phyloP scores from a whole-genome alignment of 192 early-diverging fungal species.

The Linnemannia hyalina region DNA sequence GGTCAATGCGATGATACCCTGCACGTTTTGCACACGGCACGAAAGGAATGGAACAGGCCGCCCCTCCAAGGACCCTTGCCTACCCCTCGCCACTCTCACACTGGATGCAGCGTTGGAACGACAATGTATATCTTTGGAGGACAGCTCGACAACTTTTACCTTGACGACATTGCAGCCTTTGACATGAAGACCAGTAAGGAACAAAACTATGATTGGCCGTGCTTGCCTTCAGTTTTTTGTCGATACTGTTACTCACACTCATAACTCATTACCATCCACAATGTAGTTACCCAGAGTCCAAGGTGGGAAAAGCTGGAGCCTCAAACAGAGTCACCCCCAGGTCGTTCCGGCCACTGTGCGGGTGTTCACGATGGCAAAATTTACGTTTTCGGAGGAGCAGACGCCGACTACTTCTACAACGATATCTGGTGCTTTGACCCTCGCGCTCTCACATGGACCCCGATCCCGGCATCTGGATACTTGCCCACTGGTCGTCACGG shows the following conservation, averaged over 20 bases:
- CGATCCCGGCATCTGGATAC: constrained; percentile 60
- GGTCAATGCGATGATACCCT: constrained; percentile 49
- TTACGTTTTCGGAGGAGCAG: constrained; percentile 65
- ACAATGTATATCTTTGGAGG: constrained; percentile 59
- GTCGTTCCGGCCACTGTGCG: constrained; percentile 50
- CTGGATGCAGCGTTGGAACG: constrained; percentile 36
- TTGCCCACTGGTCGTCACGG: constrained; percentile 63
- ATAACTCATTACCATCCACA: not conserved
- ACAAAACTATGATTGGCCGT: not conserved
- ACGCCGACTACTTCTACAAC: constrained; percentile 64
- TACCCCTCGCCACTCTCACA: constrained; percentile 53
- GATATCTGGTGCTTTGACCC: constrained; percentile 72
- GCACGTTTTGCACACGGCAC: constrained; percentile 48
- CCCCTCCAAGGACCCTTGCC: constrained; percentile 34
- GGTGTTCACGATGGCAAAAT: constrained; percentile 41
- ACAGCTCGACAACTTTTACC: constrained; percentile 47
- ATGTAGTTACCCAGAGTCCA: constrained; percentile 46
- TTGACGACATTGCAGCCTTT: constrained; percentile 63
- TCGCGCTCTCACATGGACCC: constrained; percentile 57
- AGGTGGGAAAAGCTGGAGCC: constrained; percentile 49
- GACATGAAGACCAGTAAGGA: constrained; percentile 60
- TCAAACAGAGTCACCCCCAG: constrained; percentile 53
- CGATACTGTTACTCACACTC: too few relatives aligned
- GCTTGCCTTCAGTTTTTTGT: too few relatives aligned
- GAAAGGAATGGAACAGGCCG: constrained; percentile 57